phyloP scores from a whole-genome alignment of 2,329 filamentous ascomycete genomes.

The Neonectria neomacrospora region DNA sequence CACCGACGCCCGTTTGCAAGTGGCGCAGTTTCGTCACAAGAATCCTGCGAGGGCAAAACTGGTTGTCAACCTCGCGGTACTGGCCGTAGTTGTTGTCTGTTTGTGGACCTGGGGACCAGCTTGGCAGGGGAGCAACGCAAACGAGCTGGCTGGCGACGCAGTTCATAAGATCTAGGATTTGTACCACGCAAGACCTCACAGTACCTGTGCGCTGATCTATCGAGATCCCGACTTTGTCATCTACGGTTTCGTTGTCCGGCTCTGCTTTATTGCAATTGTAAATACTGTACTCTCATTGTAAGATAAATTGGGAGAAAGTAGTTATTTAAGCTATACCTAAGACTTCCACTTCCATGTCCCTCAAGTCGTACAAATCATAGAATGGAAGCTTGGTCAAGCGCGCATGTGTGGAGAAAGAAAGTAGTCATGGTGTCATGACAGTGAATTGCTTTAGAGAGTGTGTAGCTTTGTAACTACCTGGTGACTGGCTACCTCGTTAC shows the following conservation, averaged over 20 bases:
- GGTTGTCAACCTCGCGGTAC: slow-evolving; percentile 2
- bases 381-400: too few species aligned
- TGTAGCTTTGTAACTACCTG: too few species aligned
- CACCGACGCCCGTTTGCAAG: slow-evolving; percentile 15
- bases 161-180: not conserved
- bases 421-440: too few species aligned
- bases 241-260: not conserved
- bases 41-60: slow-evolving; percentile 8
- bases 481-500: too few species aligned
- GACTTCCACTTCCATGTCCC: too few species aligned
- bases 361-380: too few species aligned
- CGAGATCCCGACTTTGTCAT: not conserved
- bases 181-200: not conserved
- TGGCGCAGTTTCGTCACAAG: slow-evolving; percentile 21
- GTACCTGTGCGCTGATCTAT: not conserved
- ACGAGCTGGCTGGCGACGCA: not conserved
- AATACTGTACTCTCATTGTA: not conserved
- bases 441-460: too few species aligned
- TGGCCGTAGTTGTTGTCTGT: not conserved
- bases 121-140: not conserved
- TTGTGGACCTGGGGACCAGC: slow-evolving; percentile 13
- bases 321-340: too few species aligned
- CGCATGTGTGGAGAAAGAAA: too few species aligned
- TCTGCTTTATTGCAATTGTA: not conserved
- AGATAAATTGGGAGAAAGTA: too few species aligned